Evolutionary conservation across 129 eudicot genomes (phyloP), one percentile per base, ranked within the genome.

Genomic region (Tagetes erecta): DNA sequence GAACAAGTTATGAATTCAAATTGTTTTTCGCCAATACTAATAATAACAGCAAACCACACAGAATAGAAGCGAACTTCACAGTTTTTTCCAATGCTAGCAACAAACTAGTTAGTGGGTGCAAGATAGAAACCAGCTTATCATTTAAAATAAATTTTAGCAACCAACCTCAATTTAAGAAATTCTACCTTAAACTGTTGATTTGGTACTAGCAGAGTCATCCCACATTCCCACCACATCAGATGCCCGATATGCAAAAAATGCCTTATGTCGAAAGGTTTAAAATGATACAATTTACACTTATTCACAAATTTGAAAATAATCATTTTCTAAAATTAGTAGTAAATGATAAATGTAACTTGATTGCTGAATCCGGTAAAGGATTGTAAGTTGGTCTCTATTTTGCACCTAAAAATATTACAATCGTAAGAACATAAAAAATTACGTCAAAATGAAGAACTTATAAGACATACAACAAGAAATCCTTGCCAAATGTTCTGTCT

Each of bases 401-500:
- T 67, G 9, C 13, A 20, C 71, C 7, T 30, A 46, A 45, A 2
- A 1, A 69, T n/a, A 50, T 13, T 13, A 42, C 6, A 44, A 30
- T n/a, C 3, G 36, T 11, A 38, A 42, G 37, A 56, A 66, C 37
- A 6, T 9, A 73, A 67, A 38, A 35, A 52, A 20, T 49, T 27
- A 8, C 7, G 58, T 39, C 27, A 20, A 20, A 20, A 20, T 20
- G 27, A 47, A 44, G 11, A 4, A 33, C 67, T 5, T 3, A 1
- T 39, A 78, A 8, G 12, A 80, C 98, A 37, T 84, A 94, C 98
- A 89, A 63, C 77, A 90, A 85, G 80, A 90, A 91, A 46, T 88
- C 88, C 86, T 86, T 90, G 76, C 96, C 95, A 44, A 86, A 88
- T 46, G 83, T 74, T 68, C 78, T 76, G 87, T 90, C 98, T 45